Evolutionary conservation across 306 rosid genomes (phyloP), one percentile per base, ranked within the genome.

Genomic region (Ceratonia siliqua): DNA sequence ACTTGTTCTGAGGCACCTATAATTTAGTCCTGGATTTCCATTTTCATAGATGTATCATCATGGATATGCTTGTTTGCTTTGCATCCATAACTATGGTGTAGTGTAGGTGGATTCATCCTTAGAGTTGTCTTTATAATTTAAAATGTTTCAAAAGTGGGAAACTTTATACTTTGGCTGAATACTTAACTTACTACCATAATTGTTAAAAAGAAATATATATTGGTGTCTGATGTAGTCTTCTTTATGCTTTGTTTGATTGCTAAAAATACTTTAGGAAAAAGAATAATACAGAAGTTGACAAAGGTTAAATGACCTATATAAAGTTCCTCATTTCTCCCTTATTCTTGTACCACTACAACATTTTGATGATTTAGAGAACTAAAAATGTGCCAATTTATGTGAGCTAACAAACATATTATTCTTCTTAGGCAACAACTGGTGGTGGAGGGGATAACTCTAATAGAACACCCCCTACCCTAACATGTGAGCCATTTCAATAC

Each of bases 361-460:
- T 21, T 43, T 43, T 33, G 32, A 73, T 30, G 35, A 57, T 17
- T 72, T 11, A n/a, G 15, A 42, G 2, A 42, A 15, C 32, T 52
- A 11, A 62, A 3, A 75, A 58, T 72, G 5, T 76, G 72, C 78
- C 41, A 36, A 55, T 78, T 78, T 25, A 24, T 78, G 82, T 73
- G 45, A 71, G 66, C n/a, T n/a, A n/a, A n/a, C n/a, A 75, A 74
- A 30, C 22, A 20, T 82, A 30, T 76, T 76, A 20, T 77, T 33
- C 67, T 85, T 79, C 74, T 48, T 75, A 94, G 97, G 99, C 99
- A 82, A 94, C 97, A 59, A 97, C 97, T 10, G 99, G 99, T 68
- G 99, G 99, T 49, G 97, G 99, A 79, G 99, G 99, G 62, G n/a
- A n/a, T n/a, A n/a, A n/a, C n/a, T n/a, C n/a, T n/a, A n/a, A n/a